Base-by-base conservation (phyloP, 371 early-diverging fungal genomes). In the Batkoa obscura region DNA sequence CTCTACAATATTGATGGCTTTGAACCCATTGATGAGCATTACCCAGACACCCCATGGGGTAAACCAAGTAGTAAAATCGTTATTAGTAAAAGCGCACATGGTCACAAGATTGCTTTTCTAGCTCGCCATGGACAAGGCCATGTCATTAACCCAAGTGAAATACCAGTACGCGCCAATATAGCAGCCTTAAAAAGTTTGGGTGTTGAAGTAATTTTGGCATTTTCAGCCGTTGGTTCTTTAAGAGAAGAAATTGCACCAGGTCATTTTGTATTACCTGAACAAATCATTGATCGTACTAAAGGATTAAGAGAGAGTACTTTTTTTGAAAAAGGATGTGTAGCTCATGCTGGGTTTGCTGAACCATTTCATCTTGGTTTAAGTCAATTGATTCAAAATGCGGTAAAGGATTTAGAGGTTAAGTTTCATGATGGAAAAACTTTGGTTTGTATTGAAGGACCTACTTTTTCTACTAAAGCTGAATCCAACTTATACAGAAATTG, bases 401-500 rank as follows among this genome's bases (percentile, higher is more conserved):
- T 45, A 3, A 33, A 42, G 0, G 31, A 46, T 2, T 71, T 68
- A 34, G 70, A 68, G 15, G 64, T 66, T 6, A 65, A 71, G 35
- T 66, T 93, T 53, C 92, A 90, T 64, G 61, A 68, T 34, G 68
- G 79, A 63, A 89, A 89, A 67, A 92, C 93, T 0, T 78, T 88
- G 31, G 76, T 96, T 31, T 88, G 89, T 72, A 96, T 96, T 90
- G 97, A 94, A 68, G 97, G 97, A 3, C 96, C 98, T 45, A 84
- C 84, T 10, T 97, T 97, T 76, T 88, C 89, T 23, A 94, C 98
- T 34, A 79, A 91, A 52, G 95, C 95, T 50, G 98, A 97, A 70
- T 93, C 94, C 5, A 76, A 89, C 68, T 68, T 97, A 78, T 95
- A 97, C 74, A 82, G 94, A 23, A 69, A 80, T 46, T 91, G 90